phyloP scores from a whole-genome alignment of 1,284 basidiomycete species.

The Salmacisia buchloeana region DNA sequence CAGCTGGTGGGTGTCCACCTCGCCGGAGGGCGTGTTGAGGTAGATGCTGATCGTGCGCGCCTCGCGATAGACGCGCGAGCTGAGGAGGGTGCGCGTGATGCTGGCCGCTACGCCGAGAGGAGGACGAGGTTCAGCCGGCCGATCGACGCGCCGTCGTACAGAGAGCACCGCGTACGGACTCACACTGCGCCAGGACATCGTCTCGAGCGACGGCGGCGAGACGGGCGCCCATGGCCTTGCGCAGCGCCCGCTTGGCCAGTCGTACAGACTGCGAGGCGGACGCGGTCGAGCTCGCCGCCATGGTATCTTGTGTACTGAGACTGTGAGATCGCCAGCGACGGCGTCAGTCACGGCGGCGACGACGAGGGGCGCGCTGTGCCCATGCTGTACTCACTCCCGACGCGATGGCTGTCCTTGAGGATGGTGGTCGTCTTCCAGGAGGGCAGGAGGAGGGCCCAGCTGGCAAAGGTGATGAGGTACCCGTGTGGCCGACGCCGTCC shows the following conservation, averaged over 20 bases:
- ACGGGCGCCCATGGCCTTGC: slow-evolving; percentile 31
- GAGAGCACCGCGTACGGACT: slow-evolving; percentile 5
- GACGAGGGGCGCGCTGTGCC: too few relatives aligned
- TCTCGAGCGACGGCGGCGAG: slow-evolving; percentile 20
- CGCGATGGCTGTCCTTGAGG: too few relatives aligned
- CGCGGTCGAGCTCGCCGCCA: background rate
- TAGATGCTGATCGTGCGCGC: slow-evolving; percentile 48
- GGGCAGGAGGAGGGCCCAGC: too few relatives aligned
- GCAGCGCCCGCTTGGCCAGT: slow-evolving; percentile 40
- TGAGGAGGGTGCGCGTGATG: slow-evolving; percentile 38
- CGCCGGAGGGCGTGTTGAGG: slow-evolving; percentile 48
- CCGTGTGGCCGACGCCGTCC: too few relatives aligned
- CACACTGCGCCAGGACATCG: slow-evolving; percentile 25
- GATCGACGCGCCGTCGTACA: background rate
- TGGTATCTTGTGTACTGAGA: background rate
- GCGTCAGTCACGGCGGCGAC: too few relatives aligned
- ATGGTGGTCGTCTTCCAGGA: too few relatives aligned
- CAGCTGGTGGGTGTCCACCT: slow-evolving; percentile 50
- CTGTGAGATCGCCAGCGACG: too few relatives aligned
- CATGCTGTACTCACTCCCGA: too few relatives aligned
- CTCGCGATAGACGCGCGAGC: slow-evolving; percentile 36
- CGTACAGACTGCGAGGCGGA: slow-evolving; percentile 14
- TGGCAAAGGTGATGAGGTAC: too few relatives aligned
- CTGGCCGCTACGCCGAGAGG: slow-evolving; percentile 21
- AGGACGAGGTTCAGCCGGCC: background rate